Evolutionary conservation across 1,139 yeast species (phyloP).

Genomic region (Debaryomycetaceae sp.): DNA sequence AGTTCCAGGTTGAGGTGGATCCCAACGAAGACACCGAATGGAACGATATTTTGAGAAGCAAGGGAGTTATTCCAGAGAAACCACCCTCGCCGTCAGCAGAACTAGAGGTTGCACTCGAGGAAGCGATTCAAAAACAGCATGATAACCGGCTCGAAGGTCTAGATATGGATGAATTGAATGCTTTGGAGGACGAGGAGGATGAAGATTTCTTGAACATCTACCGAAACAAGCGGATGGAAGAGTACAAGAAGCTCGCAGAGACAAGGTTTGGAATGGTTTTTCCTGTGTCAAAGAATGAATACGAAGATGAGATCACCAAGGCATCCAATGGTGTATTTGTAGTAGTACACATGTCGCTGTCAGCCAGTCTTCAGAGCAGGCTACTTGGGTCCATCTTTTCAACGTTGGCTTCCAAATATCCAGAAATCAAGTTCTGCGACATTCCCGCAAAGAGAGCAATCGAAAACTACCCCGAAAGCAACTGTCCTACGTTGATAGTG

Average conservation of each 20-base stretch:
- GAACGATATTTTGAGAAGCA: conserved; percentile 89
- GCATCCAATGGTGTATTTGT: conserved; percentile 65
- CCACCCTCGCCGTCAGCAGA: conserved; percentile 88
- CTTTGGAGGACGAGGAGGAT: conserved; percentile 75
- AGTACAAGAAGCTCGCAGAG: conserved; percentile 58
- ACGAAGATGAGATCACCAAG: conserved; percentile 78
- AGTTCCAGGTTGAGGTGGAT: conserved; percentile 82
- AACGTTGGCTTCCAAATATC: conserved; percentile 53
- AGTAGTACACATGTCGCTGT: conserved; percentile 72
- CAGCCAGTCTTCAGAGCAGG: conserved; percentile 71
- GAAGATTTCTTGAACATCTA: conserved; percentile 71
- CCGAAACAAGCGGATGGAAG: conserved; percentile 71
- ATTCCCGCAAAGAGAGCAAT: conserved; percentile 87
- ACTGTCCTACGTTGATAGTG: conserved; percentile 86
- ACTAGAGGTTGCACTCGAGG: conserved; percentile 82
- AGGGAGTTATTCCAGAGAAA: conserved; percentile 89
- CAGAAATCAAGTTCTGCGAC: conserved; percentile 88
- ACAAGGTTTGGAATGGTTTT: conserved; percentile 72
- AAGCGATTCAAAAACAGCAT: conserved; percentile 73
- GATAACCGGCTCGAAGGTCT: conserved; percentile 72
- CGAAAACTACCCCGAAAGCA: conserved; percentile 83
- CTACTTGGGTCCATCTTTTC: conserved; percentile 56
- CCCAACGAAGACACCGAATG: conserved; percentile 97
- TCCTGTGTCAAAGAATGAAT: conserved; percentile 83
- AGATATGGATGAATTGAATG: conserved; percentile 77